Conservation (phyloP, 306 rosid species). For the Citrullus amarus region DNA sequence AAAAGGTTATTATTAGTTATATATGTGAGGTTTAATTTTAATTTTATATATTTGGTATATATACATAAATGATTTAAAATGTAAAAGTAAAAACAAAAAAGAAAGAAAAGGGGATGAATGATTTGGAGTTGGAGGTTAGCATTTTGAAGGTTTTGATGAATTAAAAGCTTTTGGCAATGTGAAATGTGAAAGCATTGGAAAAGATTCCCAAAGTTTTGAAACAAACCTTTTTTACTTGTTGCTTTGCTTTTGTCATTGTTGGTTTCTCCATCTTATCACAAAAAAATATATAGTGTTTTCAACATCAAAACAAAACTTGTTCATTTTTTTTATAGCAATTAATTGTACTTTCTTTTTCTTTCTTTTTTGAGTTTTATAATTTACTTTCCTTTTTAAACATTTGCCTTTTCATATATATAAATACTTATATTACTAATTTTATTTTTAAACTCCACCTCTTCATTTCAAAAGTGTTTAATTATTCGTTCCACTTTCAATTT, state of each 20-base stretch:
- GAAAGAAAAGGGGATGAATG: neutral
- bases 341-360: neutral
- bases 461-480: too few relatives aligned
- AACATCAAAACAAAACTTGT: neutral
- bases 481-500: too few relatives aligned
- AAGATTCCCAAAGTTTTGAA: neutral
- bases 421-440: too few relatives aligned
- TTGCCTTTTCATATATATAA: neutral
- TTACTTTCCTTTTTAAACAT: neutral
- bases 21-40: too few relatives aligned
- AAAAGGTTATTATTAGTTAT: too few relatives aligned
- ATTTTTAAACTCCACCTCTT: too few relatives aligned
- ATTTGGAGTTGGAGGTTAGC: neutral
- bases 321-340: neutral
- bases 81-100: neutral
- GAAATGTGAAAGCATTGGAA: neutral
- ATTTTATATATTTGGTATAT: too few relatives aligned
- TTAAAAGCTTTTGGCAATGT: neutral
- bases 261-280: neutral
- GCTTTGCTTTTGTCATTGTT: slow-evolving; percentile 1
- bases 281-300: neutral
- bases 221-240: neutral
- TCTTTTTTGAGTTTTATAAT: neutral
- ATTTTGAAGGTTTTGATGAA: neutral
- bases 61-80: neutral